A percentile compares a stretch with the other conserved stretches of the same genome.
phyloP scores from a whole-genome alignment of 1,284 basidiomycete species.

The Cutaneotrichosporon arboriforme region DNA sequence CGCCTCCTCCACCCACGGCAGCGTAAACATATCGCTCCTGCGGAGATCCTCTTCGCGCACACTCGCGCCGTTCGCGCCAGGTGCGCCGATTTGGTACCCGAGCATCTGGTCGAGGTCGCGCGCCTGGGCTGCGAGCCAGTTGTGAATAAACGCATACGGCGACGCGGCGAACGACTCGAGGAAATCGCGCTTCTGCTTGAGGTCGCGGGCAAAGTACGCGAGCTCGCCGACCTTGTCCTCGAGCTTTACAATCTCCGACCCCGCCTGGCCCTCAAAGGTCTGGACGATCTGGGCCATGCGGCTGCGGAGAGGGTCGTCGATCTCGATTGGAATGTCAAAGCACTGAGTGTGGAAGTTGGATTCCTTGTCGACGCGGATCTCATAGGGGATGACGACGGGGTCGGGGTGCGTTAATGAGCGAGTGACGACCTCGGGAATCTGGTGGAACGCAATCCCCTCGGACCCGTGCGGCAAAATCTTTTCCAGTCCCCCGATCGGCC shows the following conservation, averaged over 20 bases:
- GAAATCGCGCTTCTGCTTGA: slow-evolving; percentile 80
- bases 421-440: slow-evolving; percentile 80
- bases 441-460: slow-evolving; percentile 65
- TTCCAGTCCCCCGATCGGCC: slow-evolving; percentile 65
- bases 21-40: slow-evolving; percentile 78
- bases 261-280: slow-evolving; percentile 61
- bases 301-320: slow-evolving; percentile 75
- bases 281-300: slow-evolving; percentile 69
- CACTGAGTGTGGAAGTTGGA: slow-evolving; percentile 51
- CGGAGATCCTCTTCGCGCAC: slow-evolving; percentile 80
- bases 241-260: slow-evolving; percentile 63
- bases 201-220: slow-evolving; percentile 75
- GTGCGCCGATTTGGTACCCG: slow-evolving; percentile 67
- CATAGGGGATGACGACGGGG: slow-evolving; percentile 77
- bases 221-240: slow-evolving; percentile 82
- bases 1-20: slow-evolving; percentile 67
- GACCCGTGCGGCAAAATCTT: slow-evolving; percentile 55
- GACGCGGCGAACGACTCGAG: slow-evolving; percentile 66
- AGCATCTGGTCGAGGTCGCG: slow-evolving; percentile 82
- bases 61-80: slow-evolving; percentile 48
- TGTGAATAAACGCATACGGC: slow-evolving; percentile 66
- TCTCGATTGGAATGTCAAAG: slow-evolving; percentile 87
- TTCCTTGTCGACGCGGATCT: slow-evolving; percentile 42
- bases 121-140: slow-evolving; percentile 85
- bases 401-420: slow-evolving; percentile 71